A percentile compares a stretch with the other conserved stretches of the same genome.
Conservation (phyloP, 2,329 filamentous ascomycete genomes). For the Epichloe bromicola region DNA sequence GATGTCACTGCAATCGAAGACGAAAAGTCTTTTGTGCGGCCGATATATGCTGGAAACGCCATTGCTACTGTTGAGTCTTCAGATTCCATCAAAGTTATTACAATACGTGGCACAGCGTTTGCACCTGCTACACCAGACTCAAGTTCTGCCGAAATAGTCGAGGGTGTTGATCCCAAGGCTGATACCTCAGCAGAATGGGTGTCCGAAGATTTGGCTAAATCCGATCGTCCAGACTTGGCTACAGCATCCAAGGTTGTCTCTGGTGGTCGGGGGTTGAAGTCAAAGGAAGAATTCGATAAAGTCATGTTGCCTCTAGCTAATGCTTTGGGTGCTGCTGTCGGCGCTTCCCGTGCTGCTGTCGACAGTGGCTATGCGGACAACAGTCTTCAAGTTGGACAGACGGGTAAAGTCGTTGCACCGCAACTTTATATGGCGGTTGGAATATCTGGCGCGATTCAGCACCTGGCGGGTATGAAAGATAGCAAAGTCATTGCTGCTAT, state of each 20-base stretch:
- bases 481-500: conserved; percentile 98
- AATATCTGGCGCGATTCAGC: conserved; percentile 95
- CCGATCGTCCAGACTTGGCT: conserved; percentile 82
- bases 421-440: conserved; percentile 91
- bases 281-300: conserved; percentile 92
- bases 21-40: conserved; percentile 89
- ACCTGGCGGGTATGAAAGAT: conserved; percentile 98
- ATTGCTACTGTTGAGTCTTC: conserved; percentile 90
- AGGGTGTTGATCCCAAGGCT: conserved; percentile 72
- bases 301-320: conserved; percentile 89
- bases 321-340: conserved; percentile 85
- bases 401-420: conserved; percentile 94
- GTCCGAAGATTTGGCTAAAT: conserved; percentile 84
- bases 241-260: conserved; percentile 87
- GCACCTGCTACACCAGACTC: conserved; percentile 57
- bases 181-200: conserved; percentile 73
- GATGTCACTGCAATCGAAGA: conserved; percentile 78
- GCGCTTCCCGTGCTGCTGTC: conserved; percentile 86
- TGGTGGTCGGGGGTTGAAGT: conserved; percentile 91
- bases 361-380: conserved; percentile 98
- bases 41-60: conserved; percentile 95
- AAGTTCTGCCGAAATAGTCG: conserved; percentile 64
- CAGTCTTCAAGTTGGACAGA: conserved; percentile 95
- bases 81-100: conserved; percentile 78
- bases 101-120: conserved; percentile 88